Evolutionary conservation across 2,329 filamentous ascomycete species (phyloP).

Genomic region (Tympanopsis confertula): DNA sequence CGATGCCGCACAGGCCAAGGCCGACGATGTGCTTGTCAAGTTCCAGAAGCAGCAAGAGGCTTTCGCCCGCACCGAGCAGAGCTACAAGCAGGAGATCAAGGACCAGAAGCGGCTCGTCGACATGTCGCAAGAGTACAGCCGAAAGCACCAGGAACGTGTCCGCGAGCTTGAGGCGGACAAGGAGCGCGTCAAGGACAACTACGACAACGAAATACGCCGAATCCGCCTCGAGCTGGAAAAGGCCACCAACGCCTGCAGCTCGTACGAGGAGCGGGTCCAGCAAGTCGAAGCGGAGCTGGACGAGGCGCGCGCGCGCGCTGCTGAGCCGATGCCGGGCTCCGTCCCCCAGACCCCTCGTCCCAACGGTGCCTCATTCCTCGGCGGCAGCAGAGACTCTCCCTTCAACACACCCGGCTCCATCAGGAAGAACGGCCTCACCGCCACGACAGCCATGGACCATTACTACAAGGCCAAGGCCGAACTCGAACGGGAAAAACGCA

Average conservation of each 20-base stretch:
- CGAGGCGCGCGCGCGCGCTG: conserved; percentile 30
- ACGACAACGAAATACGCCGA: conserved; percentile 45
- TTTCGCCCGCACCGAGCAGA: conserved; percentile 70
- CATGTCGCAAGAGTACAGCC: conserved; percentile 65
- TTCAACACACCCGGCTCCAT: conserved; percentile 49
- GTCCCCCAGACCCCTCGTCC: conserved; percentile 47
- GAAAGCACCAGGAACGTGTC: conserved; percentile 59
- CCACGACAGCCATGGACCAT: conserved; percentile 53
- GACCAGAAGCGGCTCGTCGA: conserved; percentile 71
- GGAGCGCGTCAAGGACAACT: conserved; percentile 55
- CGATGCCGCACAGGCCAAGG: conserved; percentile 73
- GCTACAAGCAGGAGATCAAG: conserved; percentile 77
- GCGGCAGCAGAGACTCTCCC: conserved; percentile 43
- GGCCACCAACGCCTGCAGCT: conserved; percentile 31
- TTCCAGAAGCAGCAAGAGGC: conserved; percentile 80
- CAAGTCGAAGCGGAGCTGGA: conserved; percentile 41
- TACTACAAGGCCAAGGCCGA: conserved; percentile 59
- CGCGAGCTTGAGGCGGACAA: conserved; percentile 55
- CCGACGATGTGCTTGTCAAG: conserved; percentile 70
- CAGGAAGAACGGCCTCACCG: conserved; percentile 41
- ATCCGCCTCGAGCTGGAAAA: conserved; percentile 45
- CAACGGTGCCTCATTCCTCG: conserved; percentile 43
- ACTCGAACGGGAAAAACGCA: conserved; percentile 62
- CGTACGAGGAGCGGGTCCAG: conserved; percentile 33
- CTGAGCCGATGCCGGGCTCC: conserved; percentile 27